phyloP scores from a whole-genome alignment of 2,329 filamentous ascomycete genomes.

The Neoscytalidium dimidiatum region DNA sequence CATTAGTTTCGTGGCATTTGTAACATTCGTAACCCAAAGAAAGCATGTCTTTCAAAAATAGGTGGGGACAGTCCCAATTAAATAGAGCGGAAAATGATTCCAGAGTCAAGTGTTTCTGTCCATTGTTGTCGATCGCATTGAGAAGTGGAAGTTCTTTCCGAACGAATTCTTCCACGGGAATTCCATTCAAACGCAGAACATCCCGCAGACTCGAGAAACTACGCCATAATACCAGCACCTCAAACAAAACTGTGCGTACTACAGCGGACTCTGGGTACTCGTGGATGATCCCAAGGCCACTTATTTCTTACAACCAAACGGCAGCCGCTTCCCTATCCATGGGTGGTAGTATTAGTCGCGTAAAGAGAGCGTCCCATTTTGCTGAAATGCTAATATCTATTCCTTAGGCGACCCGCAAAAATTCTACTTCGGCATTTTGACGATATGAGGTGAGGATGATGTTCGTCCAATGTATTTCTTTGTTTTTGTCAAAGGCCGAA shows the following conservation, averaged over 20 bases:
- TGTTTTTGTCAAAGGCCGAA: no score
- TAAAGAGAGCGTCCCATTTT: no score
- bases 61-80: not conserved
- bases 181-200: not conserved
- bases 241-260: not conserved
- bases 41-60: not conserved
- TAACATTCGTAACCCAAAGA: accelerated
- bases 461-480: no score
- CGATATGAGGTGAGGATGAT: no score
- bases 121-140: not conserved
- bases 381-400: no score
- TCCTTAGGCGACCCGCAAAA: no score
- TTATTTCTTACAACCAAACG: no score
- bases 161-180: not conserved
- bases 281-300: no score
- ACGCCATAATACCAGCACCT: not conserved
- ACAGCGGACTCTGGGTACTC: not conserved
- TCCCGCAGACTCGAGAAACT: not conserved
- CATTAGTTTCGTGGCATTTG: not conserved
- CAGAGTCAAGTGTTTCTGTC: not conserved
- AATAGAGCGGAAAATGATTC: not conserved
- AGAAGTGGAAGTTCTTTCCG: not conserved
- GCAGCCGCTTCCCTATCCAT: no score
- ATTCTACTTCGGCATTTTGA: no score
- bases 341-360: no score